Base-by-base conservation (phyloP, 345 rosid species). In the Combretum micranthum region DNA sequence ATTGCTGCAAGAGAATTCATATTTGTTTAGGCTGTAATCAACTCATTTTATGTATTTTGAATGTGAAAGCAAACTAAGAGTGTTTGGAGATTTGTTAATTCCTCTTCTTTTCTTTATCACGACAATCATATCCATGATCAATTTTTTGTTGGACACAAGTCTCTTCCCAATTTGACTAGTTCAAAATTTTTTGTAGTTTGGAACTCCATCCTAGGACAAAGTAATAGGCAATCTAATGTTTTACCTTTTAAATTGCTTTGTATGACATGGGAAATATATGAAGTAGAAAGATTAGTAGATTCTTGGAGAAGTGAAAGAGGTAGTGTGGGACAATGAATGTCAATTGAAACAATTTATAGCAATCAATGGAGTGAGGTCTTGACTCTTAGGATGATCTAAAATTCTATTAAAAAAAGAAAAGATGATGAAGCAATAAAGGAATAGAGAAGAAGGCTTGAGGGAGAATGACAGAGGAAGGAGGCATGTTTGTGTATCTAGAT, bases 1-100 rank as follows among this genome's bases (percentile, higher is more conserved):
- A 32, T 53, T 62, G 58, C 44, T 26, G 59, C 65, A 62, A 26
- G 53, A 62, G 53, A 62, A 53, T 23, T 62, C 59, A 15, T 53
- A 62, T 43, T 62, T 52, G 20, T 23, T 3, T 46, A 20, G 26
- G 51, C 47, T 43, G 6, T 3, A 45, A 11, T 50, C 39, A 20
- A 25, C 32, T 42, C 52, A 25, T 37, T 37, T 44, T 47, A 20
- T 20, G 37, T 6, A 52, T 47, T 23, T 18, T 39, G 32, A 25
- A 25, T 7, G 32, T 25, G 32, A 7, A 25, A 25, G 39, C n/a
- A 47, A 6, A 23, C 15, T 62, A 51, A 52, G 44, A 50, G 47
- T 25, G 25, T 39, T 43, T 48, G 52, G 49, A 2, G 18, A 52
- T 43, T 51, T 26, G 39, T 6, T 45, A 2, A 52, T 13, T 32